A percentile compares a stretch with the other conserved stretches of the same genome.
Conservation (phyloP, 2,329 filamentous ascomycete species). For the Botrytis fragariae region DNA sequence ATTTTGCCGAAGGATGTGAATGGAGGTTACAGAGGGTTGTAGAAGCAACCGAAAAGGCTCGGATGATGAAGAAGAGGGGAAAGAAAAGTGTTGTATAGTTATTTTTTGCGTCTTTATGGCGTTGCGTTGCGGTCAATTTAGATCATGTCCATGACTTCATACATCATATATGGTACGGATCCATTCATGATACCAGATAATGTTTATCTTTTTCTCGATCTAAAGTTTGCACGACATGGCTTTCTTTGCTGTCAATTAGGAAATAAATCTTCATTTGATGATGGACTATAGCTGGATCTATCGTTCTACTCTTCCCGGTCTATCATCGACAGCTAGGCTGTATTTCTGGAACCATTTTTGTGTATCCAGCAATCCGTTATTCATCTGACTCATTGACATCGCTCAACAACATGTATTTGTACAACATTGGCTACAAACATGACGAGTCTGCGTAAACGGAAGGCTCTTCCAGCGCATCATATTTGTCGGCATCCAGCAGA, state of each 20-base stretch:
- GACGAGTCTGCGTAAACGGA: neutral
- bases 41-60: slow-evolving; percentile 44
- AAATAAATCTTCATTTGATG: neutral
- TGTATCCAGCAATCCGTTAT: neutral
- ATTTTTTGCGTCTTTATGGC: neutral
- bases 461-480: neutral
- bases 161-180: neutral
- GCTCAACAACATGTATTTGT: neutral
- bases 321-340: neutral
- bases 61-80: slow-evolving; percentile 25
- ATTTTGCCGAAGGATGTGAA: slow-evolving; percentile 74
- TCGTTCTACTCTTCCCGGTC: neutral
- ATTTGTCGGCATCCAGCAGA: neutral
- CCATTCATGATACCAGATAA: neutral
- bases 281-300: neutral
- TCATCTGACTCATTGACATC: neutral
- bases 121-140: neutral
- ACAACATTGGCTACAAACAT: neutral
- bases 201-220: neutral
- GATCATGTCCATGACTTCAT: neutral
- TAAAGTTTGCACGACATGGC: neutral
- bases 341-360: neutral
- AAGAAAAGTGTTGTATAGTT: slow-evolving; percentile 9
- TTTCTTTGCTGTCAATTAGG: too few relatives aligned
- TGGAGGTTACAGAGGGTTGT: slow-evolving; percentile 74